Evolutionary conservation across 179 eudicot genomes (phyloP).

Genomic region (Patellifolia procumbens): DNA sequence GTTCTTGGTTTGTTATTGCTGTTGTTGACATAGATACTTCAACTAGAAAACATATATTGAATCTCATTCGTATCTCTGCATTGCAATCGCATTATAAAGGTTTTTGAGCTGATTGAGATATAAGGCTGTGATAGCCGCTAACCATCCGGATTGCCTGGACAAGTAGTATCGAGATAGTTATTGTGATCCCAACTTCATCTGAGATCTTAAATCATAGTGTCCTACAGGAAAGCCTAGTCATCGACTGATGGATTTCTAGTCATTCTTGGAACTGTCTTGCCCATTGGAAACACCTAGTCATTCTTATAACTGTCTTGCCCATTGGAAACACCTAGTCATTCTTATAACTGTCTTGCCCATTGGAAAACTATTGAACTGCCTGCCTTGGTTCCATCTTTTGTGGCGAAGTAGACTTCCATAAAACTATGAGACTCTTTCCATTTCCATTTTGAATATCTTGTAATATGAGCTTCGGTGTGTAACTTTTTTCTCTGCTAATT

Average conservation of each 20-base stretch:
- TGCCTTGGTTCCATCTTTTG: not conserved
- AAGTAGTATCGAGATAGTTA: no score
- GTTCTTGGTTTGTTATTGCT: not conserved
- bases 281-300: not conserved
- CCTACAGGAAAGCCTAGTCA: not conserved
- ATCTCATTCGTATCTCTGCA: no score
- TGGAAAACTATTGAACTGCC: not conserved
- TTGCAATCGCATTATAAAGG: no score
- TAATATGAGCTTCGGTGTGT: not conserved
- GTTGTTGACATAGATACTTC: no score
- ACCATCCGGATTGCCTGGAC: no score
- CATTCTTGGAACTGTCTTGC: not conserved
- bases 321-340: not conserved
- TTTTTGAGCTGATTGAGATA: no score
- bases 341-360: not conserved
- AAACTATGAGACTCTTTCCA: not conserved
- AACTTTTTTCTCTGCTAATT: conserved; percentile 8
- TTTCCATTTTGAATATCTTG: not conserved
- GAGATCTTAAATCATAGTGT: no score
- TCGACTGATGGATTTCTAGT: not conserved
- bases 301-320: not conserved
- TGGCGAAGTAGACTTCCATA: not conserved
- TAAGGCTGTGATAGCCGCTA: no score
- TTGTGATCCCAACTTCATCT: no score
- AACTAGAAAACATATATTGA: not conserved